Evolutionary conservation across 1,284 basidiomycete species (phyloP), one percentile per base, ranked within the genome.

Genomic region (Boletellus deceptivus): DNA sequence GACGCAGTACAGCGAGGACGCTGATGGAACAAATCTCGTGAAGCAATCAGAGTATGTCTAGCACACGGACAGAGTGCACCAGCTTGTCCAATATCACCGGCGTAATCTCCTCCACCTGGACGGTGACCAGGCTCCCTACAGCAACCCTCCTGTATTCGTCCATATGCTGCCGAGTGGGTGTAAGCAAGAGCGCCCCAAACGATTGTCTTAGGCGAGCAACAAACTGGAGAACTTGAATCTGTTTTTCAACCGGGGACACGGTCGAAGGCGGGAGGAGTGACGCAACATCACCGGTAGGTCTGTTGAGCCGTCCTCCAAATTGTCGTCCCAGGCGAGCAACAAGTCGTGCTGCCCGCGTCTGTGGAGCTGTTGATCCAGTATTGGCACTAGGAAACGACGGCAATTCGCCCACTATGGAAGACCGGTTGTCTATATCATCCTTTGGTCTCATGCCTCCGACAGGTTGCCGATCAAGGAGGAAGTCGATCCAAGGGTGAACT

Each of bases 101-200:
- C 25, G 25, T 25, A 7, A 25, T 25, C 25, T 25, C 25, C 25
- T 25, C 25, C 25, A 25, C 25, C 25, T 25, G 25, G 25, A 25
- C 25, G 25, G 25, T 25, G 25, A 25, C 5, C 25, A 29, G 4
- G 8, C 38, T 44, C 17, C 35, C 54, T 17, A 48, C 8, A 4
- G 40, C 43, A 1, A 60, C 43, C 22, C 58, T 17, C 24, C 24
- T 50, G 18, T 48, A 50, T 16, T 49, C 55, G 5, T 24, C 14
- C 5, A 48, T 29, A 16, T 56, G 29, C 13, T 10, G 20, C 11
- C 38, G 42, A 1, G 24, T 55, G n/a, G 24, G 37, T 3, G 46
- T 27, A 9, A 56, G 13, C 13, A 56, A 41, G 2, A 56, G 34
- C 0, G 55, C 47, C 8, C 53, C 46, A 4, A 56, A 56, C 1